Evolutionary conservation across 2,329 filamentous ascomycete genomes (phyloP), one percentile per base, ranked within the genome.

Genomic region (Eutypa lata): DNA sequence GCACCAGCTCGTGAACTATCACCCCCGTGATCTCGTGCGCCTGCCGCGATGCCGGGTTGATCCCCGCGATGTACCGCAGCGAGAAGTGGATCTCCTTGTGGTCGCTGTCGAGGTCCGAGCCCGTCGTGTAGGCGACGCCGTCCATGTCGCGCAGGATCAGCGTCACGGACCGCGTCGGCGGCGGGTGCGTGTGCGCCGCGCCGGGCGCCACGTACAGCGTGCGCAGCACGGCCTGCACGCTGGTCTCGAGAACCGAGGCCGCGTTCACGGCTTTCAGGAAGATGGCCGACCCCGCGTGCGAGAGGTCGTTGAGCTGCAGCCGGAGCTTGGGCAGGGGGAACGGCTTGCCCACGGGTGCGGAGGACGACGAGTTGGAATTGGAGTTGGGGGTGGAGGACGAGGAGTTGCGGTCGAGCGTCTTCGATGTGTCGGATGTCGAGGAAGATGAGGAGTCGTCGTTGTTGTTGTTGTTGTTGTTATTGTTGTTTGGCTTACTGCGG

Each of bases 31-130:
- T 84, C 73, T 97, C 91, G 38, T 78, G 63, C 22, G 67, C 57
- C 13, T 73, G 71, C 47, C 79, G 77, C 11, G 71, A 61, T 0
- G 68, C 47, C 0, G 78, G 62, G 33, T 64, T 52, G 57, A 83
- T 75, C 45, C 66, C 61, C 43, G 73, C 65, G 60, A 96, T 84
- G 74, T 97, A 96, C 46, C 79, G 74, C 1, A 93, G 82, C 16
- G 85, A 91, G 70, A 97, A 80, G 72, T 97, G 91, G 57, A 97
- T 94, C 69, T 96, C 91, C 67, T 97, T 97, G 76, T 96, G 91
- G 65, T 94, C 89, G 56, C 78, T 61, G 71, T 96, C 92, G 11
- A 95, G 79, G 38, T 91, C 87, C 10, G 77, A 82, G 57, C 90
- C 89, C 0, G 83, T 91, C 1, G 93, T 97, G 74, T 97, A 96